Percentiles rank a stretch among this genome's conserved stretches.
phyloP scores from a whole-genome alignment of 2,329 filamentous ascomycete genomes.

The Fusarium guadeloupense region DNA sequence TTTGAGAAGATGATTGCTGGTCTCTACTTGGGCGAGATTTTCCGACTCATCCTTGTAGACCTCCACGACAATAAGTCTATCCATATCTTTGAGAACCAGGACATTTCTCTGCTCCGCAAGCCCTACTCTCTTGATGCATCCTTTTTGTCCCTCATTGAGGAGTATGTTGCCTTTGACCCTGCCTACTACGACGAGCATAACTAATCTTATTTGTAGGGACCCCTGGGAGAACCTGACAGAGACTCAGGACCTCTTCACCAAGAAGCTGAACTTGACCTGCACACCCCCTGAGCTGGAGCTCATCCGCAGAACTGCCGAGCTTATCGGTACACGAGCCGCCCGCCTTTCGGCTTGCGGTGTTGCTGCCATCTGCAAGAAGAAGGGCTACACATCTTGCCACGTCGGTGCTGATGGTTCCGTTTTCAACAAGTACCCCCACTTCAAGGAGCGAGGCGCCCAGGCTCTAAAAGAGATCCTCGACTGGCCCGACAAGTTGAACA shows the following conservation, averaged over 20 bases:
- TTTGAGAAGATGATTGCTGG: slow-evolving; percentile 99
- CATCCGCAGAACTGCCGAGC: slow-evolving; percentile 85
- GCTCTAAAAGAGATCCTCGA: slow-evolving; percentile 95
- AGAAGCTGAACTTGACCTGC: slow-evolving; percentile 75
- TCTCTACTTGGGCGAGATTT: slow-evolving; percentile 92
- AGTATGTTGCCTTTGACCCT: slow-evolving; percentile 60
- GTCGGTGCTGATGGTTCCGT: slow-evolving; percentile 97
- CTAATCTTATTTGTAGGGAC: slow-evolving; percentile 65
- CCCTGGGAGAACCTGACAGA: slow-evolving; percentile 95
- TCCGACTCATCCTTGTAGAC: slow-evolving; percentile 86
- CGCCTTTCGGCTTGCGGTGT: slow-evolving; percentile 94
- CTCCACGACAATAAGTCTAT: slow-evolving; percentile 80
- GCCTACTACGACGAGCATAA: neutral
- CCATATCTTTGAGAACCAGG: slow-evolving; percentile 84
- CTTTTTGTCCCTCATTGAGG: slow-evolving; percentile 92
- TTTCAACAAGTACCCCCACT: slow-evolving; percentile 99
- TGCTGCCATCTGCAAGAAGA: slow-evolving; percentile 96
- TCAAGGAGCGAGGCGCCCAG: slow-evolving; percentile 89
- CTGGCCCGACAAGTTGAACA: slow-evolving; percentile 77
- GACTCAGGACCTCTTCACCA: slow-evolving; percentile 82
- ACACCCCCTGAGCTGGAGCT: slow-evolving; percentile 86
- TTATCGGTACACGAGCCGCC: slow-evolving; percentile 94
- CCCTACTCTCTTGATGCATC: slow-evolving; percentile 91
- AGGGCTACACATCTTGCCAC: slow-evolving; percentile 85
- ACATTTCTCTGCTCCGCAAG: slow-evolving; percentile 81